Conservation (phyloP, 805 yeast genomes). For the Torulaspora delbrueckii region DNA sequence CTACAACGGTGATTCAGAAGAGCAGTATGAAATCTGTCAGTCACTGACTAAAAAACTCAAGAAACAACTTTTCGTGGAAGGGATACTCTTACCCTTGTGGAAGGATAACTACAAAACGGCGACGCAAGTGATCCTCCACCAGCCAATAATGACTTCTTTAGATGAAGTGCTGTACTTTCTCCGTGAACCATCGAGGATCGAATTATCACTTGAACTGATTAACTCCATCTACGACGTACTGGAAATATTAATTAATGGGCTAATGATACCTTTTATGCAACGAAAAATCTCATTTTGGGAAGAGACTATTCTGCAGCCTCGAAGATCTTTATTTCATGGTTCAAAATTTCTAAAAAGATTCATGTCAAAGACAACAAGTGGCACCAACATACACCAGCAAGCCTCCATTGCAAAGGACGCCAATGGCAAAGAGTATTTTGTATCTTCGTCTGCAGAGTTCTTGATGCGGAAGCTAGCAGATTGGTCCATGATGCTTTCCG, state of each 20-base stretch:
- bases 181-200: conserved; percentile 8
- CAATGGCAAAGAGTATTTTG: conserved; percentile 51
- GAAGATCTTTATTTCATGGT: conserved; percentile 69
- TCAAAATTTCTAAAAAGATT: conserved; percentile 50
- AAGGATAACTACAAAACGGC: conserved; percentile 7
- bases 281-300: conserved; percentile 77
- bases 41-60: conserved; percentile 40
- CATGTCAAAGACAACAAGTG: conserved; percentile 23
- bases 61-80: conserved; percentile 39
- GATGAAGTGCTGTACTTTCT: conserved; percentile 22
- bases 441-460: conserved; percentile 62
- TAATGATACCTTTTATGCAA: conserved; percentile 76
- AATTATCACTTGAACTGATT: conserved; percentile 21
- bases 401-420: conserved; percentile 41
- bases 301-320: conserved; percentile 70
- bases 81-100: conserved; percentile 32
- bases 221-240: conserved; percentile 26
- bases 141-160: conserved; percentile 32
- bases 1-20: conserved; percentile 43
- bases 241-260: conserved; percentile 21
- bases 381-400: conserved; percentile 20
- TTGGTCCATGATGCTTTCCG: conserved; percentile 87
- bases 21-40: conserved; percentile 42
- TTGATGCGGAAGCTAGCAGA: conserved; percentile 80
- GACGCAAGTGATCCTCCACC: conserved; percentile 22